phyloP scores from a whole-genome alignment of 179 eudicot species.

The Silene noctiflora region DNA sequence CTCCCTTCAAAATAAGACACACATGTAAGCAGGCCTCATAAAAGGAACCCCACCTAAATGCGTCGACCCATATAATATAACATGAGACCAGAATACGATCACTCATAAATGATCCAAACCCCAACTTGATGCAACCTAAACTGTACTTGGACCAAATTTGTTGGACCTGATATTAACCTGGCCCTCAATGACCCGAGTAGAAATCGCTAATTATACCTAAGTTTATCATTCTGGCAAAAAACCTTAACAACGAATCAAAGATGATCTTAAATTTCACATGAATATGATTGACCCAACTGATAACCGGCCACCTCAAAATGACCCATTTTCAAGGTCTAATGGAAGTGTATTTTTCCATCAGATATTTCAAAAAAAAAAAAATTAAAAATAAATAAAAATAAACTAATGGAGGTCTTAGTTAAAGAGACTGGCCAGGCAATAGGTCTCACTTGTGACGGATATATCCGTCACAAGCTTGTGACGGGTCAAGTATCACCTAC shows the following conservation, averaged over 20 bases:
- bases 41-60: background rate
- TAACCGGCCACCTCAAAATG: background rate
- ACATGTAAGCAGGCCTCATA: background rate
- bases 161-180: background rate
- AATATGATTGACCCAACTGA: background rate
- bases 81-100: background rate
- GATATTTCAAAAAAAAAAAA: too few relatives aligned
- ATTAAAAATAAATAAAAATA: too few relatives aligned
- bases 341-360: background rate
- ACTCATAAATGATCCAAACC: background rate
- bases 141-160: background rate
- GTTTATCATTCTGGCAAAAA: background rate
- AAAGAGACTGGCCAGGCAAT: background rate
- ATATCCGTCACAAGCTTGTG: too few relatives aligned
- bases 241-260: too few relatives aligned
- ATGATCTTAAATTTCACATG: background rate
- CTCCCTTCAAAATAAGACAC: conserved; percentile 45
- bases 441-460: too few relatives aligned
- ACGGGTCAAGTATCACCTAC: too few relatives aligned
- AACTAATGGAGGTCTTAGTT: background rate
- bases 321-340: background rate
- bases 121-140: background rate
- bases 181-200: background rate
- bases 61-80: background rate
- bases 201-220: background rate